Evolutionary conservation across 2,329 filamentous ascomycete genomes (phyloP), one percentile per base, ranked within the genome.

Genomic region (Penicillium sp.): DNA sequence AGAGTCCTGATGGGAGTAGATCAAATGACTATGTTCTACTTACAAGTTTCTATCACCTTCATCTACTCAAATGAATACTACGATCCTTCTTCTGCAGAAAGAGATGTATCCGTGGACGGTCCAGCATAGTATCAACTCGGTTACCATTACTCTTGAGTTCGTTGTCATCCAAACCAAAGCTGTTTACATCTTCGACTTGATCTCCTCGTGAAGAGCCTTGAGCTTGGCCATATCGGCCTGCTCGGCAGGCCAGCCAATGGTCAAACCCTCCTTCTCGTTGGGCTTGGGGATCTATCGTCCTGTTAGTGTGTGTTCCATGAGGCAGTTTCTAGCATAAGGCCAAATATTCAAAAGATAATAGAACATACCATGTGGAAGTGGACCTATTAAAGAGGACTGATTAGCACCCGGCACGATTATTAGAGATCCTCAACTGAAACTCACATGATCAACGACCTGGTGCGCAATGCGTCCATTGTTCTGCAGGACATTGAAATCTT

Each of bases 401-500:
- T 45, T 47, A 58, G 45, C 31, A 21, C 15, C 9, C 22, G 21
- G 12, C 6, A 42, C 31, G 31, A 38, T 40, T 15, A 35, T 33
- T 8, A 42, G n/a, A 28, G 13, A 42, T 21, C 12, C 31, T 9
- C 10, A 32, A 19, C 22, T 28, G 35, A 21, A 44, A 74, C 82
- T 73, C 74, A 93, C 91, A 73, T 98, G 93, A 59, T 88, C 85
- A 54, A 98, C 91, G 56, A 85, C 77, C 74, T 97, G 93, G 70
- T 98, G 93, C 17, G 93, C 93, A 63, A 91, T 80, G 21, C 80
- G 77, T 45, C 93, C 93, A 65, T 98, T 98, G 74, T 98, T 98
- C 75, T 98, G 93, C 52, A 98, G 75, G 43, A 98, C 80, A 66
- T 98, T 98, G 77, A 88, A 98, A 69, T 97, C 80, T 45, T 76